Conservation (phyloP, 129 eudicot species). For the Flaveria linearis region DNA sequence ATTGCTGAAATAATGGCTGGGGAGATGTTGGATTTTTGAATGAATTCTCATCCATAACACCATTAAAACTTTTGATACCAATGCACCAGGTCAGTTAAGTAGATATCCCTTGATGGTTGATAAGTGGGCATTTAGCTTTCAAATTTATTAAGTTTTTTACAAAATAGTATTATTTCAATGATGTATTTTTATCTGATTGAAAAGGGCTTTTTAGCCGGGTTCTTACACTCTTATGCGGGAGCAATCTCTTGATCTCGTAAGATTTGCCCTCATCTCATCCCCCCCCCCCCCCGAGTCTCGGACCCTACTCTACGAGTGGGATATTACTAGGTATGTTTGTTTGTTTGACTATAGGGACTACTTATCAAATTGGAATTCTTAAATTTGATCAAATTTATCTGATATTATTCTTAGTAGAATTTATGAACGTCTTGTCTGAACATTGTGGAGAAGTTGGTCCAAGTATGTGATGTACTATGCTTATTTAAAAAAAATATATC, state of each 20-base stretch:
- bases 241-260: background rate
- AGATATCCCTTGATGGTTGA: background rate
- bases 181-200: background rate
- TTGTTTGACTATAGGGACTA: background rate
- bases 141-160: too few species aligned
- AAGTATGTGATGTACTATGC: background rate
- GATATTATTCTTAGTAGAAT: background rate
- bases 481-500: too few species aligned
- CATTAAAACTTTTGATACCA: background rate
- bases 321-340: background rate
- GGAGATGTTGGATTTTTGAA: constrained; percentile 1
- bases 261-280: background rate
- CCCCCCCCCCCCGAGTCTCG: too few species aligned
- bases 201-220: background rate
- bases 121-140: background rate
- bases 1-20: background rate
- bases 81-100: background rate
- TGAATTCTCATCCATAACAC: background rate
- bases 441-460: background rate
- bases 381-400: background rate
- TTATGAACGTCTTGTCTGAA: background rate
- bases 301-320: background rate
- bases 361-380: background rate
- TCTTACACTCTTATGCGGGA: background rate
- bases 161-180: too few species aligned